Conservation (phyloP, 805 yeast species). For the Metschnikowia kofuensis region DNA sequence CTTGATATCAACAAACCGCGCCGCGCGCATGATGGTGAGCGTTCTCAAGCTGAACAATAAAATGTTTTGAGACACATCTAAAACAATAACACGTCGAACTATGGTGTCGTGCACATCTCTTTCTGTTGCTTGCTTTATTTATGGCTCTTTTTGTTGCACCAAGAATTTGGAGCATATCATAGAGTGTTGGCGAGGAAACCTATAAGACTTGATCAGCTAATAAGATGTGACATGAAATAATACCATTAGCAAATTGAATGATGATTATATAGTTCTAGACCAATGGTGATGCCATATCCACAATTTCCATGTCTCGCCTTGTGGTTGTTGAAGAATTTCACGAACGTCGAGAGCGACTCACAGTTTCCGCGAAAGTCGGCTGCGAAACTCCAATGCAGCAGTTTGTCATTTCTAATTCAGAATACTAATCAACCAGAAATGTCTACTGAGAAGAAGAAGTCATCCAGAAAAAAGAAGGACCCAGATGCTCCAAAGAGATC, state of each 20-base stretch:
- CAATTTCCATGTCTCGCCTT: no score
- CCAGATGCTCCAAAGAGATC: constrained; percentile 99
- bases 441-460: constrained; percentile 40
- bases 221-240: no score
- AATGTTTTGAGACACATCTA: background rate
- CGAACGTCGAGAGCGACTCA: no score
- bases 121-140: background rate
- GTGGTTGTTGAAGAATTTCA: no score
- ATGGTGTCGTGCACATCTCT: background rate
- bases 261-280: no score
- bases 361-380: no score
- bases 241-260: no score
- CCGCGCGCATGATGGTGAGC: constrained; percentile 12
- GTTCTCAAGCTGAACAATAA: background rate
- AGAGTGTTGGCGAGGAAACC: no score
- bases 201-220: no score
- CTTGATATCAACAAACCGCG: constrained; percentile 8
- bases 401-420: background rate
- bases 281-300: no score
- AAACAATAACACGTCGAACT: background rate
- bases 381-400: background rate
- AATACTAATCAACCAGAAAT: constrained; percentile 7
- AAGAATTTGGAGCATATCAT: no score
- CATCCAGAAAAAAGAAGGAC: constrained; percentile 57
- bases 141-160: no score